Conservation (phyloP, 306 rosid species). For the Cucurbita pepo region DNA sequence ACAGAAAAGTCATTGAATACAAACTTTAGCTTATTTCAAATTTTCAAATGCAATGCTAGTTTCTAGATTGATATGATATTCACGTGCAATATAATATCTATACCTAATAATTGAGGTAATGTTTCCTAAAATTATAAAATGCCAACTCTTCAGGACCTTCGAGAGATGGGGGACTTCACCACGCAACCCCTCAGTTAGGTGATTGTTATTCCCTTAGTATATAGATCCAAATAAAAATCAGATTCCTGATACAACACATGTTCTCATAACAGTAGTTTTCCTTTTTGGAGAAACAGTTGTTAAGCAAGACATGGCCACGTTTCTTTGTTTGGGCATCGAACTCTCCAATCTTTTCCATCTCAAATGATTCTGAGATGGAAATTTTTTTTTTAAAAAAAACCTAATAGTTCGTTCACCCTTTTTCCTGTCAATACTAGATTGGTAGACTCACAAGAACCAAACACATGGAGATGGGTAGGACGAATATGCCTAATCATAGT, state of each 20-base stretch:
- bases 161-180: background rate
- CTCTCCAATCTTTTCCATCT: background rate
- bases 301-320: background rate
- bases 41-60: background rate
- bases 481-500: background rate
- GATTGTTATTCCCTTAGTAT: background rate
- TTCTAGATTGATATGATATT: background rate
- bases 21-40: too few relatives aligned
- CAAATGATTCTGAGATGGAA: background rate
- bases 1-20: too few relatives aligned
- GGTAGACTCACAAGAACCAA: background rate
- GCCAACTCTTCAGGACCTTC: background rate
- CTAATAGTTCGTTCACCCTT: background rate
- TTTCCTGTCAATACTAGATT: background rate
- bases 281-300: background rate
- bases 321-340: background rate
- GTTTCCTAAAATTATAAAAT: background rate
- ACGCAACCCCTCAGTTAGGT: background rate
- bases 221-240: background rate
- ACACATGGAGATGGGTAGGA: conserved; percentile 5
- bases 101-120: background rate
- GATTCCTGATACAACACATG: background rate
- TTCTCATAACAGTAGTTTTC: background rate
- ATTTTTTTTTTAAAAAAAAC: too few relatives aligned
- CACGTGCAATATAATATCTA: background rate